Base-by-base conservation (phyloP, 306 rosid genomes). In the Dryas alaskensis region DNA sequence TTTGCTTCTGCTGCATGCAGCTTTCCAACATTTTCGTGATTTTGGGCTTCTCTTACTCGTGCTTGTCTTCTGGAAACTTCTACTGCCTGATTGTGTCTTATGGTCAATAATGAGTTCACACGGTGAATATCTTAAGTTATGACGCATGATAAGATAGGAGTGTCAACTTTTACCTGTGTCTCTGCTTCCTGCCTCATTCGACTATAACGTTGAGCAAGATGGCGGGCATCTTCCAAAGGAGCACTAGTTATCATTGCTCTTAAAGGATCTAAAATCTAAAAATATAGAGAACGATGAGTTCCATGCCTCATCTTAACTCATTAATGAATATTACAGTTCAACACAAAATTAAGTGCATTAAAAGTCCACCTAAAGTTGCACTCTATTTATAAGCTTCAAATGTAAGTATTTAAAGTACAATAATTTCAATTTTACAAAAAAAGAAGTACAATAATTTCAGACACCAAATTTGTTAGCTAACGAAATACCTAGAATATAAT, bases 201-300 rank as follows among this genome's bases (percentile, higher is more conserved):
- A 87, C 99, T 92, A 81, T 94, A 94, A 78, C 98, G 89, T 67
- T 94, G 98, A 74, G 88, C 99, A 76, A 94, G 97, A 85, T 94
- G 96, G 62, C 99, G 98, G 72, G 99, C 97, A 87, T 94, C 99
- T 92, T 92, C 99, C 82, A 94, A 79, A 78, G 99, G 99, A 67
- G 89, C 78, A 73, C 99, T 89, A 22, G 44, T 77, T 49, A 88
- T 73, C 97, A 94, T 94, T 81, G 97, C 96, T 81, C 96, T 90
- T 80, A 94, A 81, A 64, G 99, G 99, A 84, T 94, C 99, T 78
- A 94, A 87, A 81, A 94, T 81, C 99, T 94, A 81, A 49, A 84
- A 78, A 45, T 17, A 43, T 7, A 68, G 44, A 78, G 79, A 79
- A 70, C 40, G 80, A 11, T n/a, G 16, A 44, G 51, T 19, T 19